Percentiles rank a stretch among this genome's conserved stretches.
Evolutionary conservation across 2,329 filamentous ascomycete species (phyloP).

Genomic region (Talaromyces funiculosus): DNA sequence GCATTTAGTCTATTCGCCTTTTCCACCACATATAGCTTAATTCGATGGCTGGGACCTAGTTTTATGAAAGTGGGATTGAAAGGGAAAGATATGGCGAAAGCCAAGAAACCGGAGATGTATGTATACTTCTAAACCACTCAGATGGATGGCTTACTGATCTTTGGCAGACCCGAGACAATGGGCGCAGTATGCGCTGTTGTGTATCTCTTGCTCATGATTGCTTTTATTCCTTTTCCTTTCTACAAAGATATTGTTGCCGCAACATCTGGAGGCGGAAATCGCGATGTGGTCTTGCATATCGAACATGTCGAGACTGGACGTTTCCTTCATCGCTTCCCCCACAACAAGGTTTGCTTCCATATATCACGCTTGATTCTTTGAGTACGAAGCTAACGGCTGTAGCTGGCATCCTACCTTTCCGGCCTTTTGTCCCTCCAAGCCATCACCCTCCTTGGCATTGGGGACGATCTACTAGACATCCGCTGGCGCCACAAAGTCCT

Average conservation of each 20-base stretch:
- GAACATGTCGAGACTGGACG: conserved; percentile 74
- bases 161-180: conserved; percentile 78
- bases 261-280: conserved; percentile 87
- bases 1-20: conserved; percentile 84
- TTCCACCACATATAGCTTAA: conserved; percentile 72
- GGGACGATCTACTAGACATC: conserved; percentile 96
- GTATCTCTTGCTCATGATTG: conserved; percentile 80
- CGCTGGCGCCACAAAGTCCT: conserved; percentile 98
- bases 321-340: conserved; percentile 84
- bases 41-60: conserved; percentile 84
- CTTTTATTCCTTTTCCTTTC: conserved; percentile 94
- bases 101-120: conserved; percentile 67
- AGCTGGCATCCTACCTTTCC: conserved; percentile 92
- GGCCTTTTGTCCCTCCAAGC: conserved; percentile 89
- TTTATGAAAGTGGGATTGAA: conserved; percentile 87
- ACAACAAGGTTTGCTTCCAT: conserved; percentile 68
- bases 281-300: conserved; percentile 72
- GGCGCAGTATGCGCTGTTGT: conserved; percentile 88
- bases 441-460: conserved; percentile 83
- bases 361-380: background rate
- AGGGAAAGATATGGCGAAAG: conserved; percentile 81
- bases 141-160: background rate
- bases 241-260: conserved; percentile 97
- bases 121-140: conserved; percentile 19
- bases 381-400: conserved; percentile 4